Conservation (phyloP, 2,329 filamentous ascomycete genomes). For the Cercospora janseana region DNA sequence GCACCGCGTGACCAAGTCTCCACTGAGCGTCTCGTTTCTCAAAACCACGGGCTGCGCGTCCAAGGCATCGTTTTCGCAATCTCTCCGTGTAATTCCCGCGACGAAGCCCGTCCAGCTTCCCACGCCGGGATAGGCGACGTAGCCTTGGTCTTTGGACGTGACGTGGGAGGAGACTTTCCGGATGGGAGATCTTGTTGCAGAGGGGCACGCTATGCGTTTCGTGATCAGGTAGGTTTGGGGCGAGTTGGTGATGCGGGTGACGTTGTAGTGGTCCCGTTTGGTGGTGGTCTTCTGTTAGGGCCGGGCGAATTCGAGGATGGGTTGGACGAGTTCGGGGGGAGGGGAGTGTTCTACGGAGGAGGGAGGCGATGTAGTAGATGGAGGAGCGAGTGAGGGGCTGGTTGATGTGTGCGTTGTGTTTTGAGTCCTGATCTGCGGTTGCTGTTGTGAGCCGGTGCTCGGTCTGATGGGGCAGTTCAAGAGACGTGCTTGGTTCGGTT, state of each 20-base stretch:
- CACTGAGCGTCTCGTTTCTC: neutral
- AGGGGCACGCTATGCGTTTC: neutral
- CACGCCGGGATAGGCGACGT: neutral
- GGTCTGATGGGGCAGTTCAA: too few species aligned
- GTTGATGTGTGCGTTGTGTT: neutral
- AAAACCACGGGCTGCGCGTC: neutral
- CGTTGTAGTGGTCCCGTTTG: neutral
- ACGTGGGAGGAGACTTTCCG: neutral
- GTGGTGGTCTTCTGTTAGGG: neutral
- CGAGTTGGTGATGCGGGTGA: neutral
- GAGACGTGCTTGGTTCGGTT: too few species aligned
- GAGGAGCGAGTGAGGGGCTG: neutral
- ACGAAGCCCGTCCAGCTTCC: neutral
- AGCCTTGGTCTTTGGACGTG: neutral
- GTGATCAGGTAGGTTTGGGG: neutral
- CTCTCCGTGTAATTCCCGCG: neutral
- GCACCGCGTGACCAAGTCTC: neutral
- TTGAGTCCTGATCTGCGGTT: neutral
- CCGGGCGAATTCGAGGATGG: neutral
- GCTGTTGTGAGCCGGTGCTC: neutral
- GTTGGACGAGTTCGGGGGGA: neutral
- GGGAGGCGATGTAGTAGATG: neutral
- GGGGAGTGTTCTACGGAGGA: neutral
- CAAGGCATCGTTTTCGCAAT: neutral
- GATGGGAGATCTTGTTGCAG: neutral